Evolutionary conservation across 768 basidiomycete genomes (phyloP).

Genomic region (Suillus fuscotomentosus): DNA sequence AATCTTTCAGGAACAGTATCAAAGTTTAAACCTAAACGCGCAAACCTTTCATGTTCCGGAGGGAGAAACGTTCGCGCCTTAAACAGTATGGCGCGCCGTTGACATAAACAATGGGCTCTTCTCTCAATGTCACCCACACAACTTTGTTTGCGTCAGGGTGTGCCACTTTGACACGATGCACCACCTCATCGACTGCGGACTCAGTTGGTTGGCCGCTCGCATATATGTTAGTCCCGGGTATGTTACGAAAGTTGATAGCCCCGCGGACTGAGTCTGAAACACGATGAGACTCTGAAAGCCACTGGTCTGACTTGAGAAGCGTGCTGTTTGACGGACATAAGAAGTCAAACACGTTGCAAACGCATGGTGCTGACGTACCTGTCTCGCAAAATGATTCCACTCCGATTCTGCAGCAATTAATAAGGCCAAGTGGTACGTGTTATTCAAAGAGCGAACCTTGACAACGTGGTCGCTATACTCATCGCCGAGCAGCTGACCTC

Average conservation of each 20-base stretch:
- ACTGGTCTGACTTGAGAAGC: conserved; percentile 90
- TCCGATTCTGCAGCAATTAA: conserved; percentile 65
- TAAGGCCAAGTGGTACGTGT: not conserved
- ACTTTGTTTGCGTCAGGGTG: conserved; percentile 63
- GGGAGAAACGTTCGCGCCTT: conserved; percentile 78
- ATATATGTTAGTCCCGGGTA: conserved; percentile 79
- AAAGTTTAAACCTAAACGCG: conserved; percentile 2
- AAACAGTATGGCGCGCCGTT: conserved; percentile 92
- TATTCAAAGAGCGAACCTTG: conserved; percentile 48
- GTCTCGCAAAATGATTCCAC: conserved; percentile 91
- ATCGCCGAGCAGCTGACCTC: conserved; percentile 87
- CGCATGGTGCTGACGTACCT: conserved; percentile 47
- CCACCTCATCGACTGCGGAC: conserved; percentile 82
- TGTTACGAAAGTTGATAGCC: conserved; percentile 91
- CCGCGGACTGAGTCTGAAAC: conserved; percentile 76
- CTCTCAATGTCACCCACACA: conserved; percentile 91
- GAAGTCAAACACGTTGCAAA: conserved; percentile 1
- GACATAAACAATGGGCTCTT: conserved; percentile 89
- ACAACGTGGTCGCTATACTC: conserved; percentile 96
- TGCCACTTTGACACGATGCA: conserved; percentile 56
- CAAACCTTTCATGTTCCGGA: conserved; percentile 92
- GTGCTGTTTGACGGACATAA: conserved; percentile 45
- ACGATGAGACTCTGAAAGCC: conserved; percentile 70
- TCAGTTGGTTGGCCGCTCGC: conserved; percentile 90
- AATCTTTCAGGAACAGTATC: not conserved